These are phyloP conservation scores for Magnolia sinica DNA, from an alignment of 164 flowering plant species.

Conservation along the genomic window DNA sequence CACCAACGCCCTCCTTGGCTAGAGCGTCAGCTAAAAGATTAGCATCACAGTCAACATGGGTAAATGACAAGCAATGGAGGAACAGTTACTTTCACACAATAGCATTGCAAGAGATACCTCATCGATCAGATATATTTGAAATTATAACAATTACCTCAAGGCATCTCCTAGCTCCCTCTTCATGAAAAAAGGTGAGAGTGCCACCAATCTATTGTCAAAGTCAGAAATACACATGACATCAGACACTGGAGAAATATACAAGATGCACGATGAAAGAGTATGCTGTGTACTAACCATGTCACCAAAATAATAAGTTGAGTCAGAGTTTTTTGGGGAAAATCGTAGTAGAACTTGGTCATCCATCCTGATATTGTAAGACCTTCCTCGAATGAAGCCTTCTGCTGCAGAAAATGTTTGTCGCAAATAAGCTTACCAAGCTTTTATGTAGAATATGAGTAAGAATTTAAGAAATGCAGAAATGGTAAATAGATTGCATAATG, in stretches of 20 bases:
- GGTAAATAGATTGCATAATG: slow-evolving; percentile 1
- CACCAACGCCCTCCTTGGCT: no score
- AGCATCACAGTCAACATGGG: no score
- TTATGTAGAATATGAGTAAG: not conserved
- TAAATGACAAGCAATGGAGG: no score
- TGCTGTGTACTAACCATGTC: slow-evolving; percentile 57
- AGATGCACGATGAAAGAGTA: not conserved
- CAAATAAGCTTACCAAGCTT: slow-evolving; percentile 37
- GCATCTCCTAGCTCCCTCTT: slow-evolving; percentile 85
- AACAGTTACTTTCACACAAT: no score
- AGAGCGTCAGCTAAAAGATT: no score
- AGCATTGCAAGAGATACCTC: no score
- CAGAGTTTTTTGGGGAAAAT: slow-evolving; percentile 92
- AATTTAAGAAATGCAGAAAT: not conserved
- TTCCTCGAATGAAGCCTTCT: slow-evolving; percentile 92
- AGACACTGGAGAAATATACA: slow-evolving; percentile 3
- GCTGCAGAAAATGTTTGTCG: slow-evolving; percentile 68
- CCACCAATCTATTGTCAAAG: slow-evolving; percentile 80
- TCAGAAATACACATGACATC: slow-evolving; percentile 7
- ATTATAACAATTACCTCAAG: slow-evolving; percentile 63
- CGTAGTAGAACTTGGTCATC: slow-evolving; percentile 92
- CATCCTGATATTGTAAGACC: slow-evolving; percentile 92
- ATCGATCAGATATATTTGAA: no score
- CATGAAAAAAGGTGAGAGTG: slow-evolving; percentile 91
- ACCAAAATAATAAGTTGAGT: slow-evolving; percentile 86